Conservation (phyloP, 2,329 filamentous ascomycete genomes). For the Claviceps digitariae region DNA sequence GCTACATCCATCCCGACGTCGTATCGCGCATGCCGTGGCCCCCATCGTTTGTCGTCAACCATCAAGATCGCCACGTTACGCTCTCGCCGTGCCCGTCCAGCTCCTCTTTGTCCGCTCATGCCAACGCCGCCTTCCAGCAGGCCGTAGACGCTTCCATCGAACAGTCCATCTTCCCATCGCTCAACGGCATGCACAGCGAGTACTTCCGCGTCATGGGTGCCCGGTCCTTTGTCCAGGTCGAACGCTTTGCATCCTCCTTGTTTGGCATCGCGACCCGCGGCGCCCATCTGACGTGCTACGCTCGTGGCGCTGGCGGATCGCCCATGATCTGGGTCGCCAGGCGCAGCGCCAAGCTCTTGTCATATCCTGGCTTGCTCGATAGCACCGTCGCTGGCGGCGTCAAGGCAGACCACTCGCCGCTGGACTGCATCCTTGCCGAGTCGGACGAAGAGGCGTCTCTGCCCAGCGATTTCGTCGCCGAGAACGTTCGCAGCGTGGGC, state of each 20-base stretch:
- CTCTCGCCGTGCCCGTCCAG: conserved; percentile 15
- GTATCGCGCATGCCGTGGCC: conserved; percentile 35
- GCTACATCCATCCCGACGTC: conserved; percentile 33
- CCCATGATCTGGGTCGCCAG: conserved; percentile 61
- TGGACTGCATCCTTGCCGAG: conserved; percentile 58
- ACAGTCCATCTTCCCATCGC: conserved; percentile 23
- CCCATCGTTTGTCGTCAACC: conserved; percentile 21
- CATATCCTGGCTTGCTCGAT: conserved; percentile 62
- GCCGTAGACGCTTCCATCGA: conserved; percentile 20
- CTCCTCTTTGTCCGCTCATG: conserved; percentile 10
- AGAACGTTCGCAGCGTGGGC: conserved; percentile 15
- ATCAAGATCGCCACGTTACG: conserved; percentile 18
- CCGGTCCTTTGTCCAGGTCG: conserved; percentile 30
- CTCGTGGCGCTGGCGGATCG: conserved; percentile 16
- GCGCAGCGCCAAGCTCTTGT: conserved; percentile 51
- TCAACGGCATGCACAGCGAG: conserved; percentile 28
- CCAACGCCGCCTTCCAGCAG: not conserved
- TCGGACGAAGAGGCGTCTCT: conserved; percentile 55
- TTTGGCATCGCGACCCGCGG: conserved; percentile 57
- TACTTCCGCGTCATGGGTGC: conserved; percentile 27
- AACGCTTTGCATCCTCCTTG: conserved; percentile 47
- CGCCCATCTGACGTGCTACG: conserved; percentile 53
- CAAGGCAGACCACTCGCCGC: conserved; percentile 49
- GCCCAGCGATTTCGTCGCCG: conserved; percentile 13
- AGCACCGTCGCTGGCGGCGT: conserved; percentile 72